Evolutionary conservation across 192 early-diverging fungal genomes (phyloP).

Genomic region (Backusella tarrabulga): DNA sequence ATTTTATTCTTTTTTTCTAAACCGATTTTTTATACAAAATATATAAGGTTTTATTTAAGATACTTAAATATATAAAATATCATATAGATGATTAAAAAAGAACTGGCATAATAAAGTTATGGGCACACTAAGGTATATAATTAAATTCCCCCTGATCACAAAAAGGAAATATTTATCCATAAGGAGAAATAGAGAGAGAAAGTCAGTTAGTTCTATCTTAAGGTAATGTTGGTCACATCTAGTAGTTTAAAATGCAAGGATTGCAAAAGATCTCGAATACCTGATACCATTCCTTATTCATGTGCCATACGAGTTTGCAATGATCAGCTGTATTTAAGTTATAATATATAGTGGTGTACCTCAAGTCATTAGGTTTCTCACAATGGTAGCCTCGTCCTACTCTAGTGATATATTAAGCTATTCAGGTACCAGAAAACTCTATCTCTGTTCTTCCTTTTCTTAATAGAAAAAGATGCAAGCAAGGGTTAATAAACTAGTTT

Average conservation of each 20-base stretch:
- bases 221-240: background rate
- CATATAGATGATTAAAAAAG: background rate
- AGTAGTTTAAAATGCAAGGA: background rate
- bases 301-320: background rate
- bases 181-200: background rate
- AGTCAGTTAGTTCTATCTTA: background rate
- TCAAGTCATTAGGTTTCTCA: background rate
- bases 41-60: background rate
- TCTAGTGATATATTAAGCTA: background rate
- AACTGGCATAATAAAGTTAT: background rate
- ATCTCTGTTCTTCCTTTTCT: background rate
- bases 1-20: background rate
- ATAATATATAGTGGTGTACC: background rate
- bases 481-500: background rate
- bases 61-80: background rate
- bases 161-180: background rate
- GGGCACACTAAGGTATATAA: background rate
- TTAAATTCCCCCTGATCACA: background rate
- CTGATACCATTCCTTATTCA: background rate
- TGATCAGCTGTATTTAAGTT: background rate
- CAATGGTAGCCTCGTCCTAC: background rate
- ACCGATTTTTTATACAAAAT: background rate
- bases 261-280: background rate
- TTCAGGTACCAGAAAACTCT: background rate
- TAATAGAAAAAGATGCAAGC: background rate